These are phyloP conservation scores for Fusarium secorum DNA, from an alignment of 2,329 filamentous ascomycete genomes.

Conservation along the genomic window DNA sequence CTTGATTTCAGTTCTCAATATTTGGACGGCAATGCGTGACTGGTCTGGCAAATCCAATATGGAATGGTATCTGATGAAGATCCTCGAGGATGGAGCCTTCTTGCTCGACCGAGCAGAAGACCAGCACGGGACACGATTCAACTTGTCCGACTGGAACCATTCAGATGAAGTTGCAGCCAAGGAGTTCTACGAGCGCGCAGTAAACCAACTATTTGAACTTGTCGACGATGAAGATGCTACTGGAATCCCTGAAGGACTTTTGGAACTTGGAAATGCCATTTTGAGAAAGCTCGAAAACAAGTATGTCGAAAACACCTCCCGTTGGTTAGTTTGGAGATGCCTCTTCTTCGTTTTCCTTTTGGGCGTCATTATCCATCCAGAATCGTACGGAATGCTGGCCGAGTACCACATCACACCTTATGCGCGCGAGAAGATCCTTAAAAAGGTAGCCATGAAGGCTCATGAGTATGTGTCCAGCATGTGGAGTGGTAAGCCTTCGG, in stretches of 20 bases:
- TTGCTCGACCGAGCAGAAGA: conserved; percentile 86
- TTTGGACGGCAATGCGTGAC: conserved; percentile 85
- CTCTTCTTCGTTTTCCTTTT: conserved; percentile 89
- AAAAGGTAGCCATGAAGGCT: conserved; percentile 81
- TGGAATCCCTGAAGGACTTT: conserved; percentile 84
- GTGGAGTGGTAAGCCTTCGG: conserved; percentile 71
- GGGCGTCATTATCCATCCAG: conserved; percentile 85
- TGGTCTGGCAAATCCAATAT: conserved; percentile 91
- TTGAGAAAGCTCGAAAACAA: conserved; percentile 77
- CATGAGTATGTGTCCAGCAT: conserved; percentile 83
- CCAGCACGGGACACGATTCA: conserved; percentile 74
- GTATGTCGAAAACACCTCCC: conserved; percentile 76
- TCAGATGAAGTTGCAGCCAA: conserved; percentile 85
- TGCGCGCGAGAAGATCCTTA: conserved; percentile 81
- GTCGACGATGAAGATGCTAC: conserved; percentile 85
- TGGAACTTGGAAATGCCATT: conserved; percentile 86
- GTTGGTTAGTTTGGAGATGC: conserved; percentile 89
- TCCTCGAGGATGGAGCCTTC: conserved; percentile 91
- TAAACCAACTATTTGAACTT: conserved; percentile 82
- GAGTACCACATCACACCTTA: conserved; percentile 94
- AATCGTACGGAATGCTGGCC: conserved; percentile 80
- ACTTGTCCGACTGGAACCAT: conserved; percentile 75
- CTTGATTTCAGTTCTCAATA: conserved; percentile 82
- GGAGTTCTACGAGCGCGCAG: conserved; percentile 85
- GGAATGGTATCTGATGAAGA: conserved; percentile 94